phyloP scores from a whole-genome alignment of 306 rosid genomes.

The Fagus sylvatica region DNA sequence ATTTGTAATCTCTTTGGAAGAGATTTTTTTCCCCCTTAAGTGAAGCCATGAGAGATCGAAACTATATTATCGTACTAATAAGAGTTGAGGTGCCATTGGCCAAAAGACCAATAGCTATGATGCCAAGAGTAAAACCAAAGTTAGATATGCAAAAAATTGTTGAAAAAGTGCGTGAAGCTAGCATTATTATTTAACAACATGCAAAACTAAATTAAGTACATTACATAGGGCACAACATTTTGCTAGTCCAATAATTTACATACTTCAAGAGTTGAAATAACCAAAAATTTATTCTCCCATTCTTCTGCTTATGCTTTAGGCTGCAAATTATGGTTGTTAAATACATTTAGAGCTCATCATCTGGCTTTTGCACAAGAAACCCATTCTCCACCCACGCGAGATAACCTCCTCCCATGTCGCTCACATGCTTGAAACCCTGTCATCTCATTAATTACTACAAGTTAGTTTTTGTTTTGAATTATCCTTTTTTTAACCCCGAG shows the following conservation, averaged over 20 bases:
- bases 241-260: not conserved
- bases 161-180: not conserved
- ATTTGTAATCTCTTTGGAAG: too few species aligned
- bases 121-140: not conserved
- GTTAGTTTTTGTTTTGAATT: not conserved
- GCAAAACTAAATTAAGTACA: not conserved
- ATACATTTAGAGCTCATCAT: not conserved
- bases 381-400: conserved; percentile 60
- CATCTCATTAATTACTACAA: conserved; percentile 24
- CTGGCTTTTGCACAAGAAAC: conserved; percentile 34
- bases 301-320: too few species aligned
- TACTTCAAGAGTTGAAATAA: not conserved
- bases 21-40: too few species aligned
- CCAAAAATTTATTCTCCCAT: too few species aligned
- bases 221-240: not conserved
- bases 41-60: too few species aligned
- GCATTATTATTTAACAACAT: not conserved
- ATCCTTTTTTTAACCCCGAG: not conserved
- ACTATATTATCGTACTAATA: too few species aligned
- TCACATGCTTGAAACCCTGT: conserved; percentile 71
- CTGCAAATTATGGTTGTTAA: not conserved
- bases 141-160: not conserved
- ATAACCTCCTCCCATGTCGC: conserved; percentile 81
- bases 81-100: too few species aligned
- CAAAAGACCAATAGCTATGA: too few species aligned